A percentile compares a stretch with the other conserved stretches of the same genome.
Evolutionary conservation across 2,329 filamentous ascomycete species (phyloP).

Genomic region (Leptodontidium sp.): DNA sequence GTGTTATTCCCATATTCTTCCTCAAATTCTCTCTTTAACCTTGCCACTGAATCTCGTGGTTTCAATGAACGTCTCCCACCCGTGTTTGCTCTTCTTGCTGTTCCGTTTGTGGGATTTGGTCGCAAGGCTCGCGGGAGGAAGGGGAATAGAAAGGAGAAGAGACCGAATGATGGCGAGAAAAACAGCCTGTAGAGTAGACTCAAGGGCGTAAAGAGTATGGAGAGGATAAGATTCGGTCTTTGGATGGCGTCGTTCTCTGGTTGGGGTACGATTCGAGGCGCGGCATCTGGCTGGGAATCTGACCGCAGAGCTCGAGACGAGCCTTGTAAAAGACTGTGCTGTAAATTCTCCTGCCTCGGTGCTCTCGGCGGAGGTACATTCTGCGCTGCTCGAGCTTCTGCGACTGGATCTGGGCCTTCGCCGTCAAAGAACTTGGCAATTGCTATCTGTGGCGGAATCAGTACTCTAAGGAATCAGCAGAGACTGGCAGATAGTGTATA

Average conservation of each 20-base stretch:
- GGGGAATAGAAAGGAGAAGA: slow-evolving; percentile 80
- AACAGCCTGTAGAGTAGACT: slow-evolving; percentile 74
- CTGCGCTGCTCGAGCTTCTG: slow-evolving; percentile 75
- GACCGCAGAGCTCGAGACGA: slow-evolving; percentile 47
- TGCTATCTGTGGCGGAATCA: slow-evolving; percentile 70
- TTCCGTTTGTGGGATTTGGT: slow-evolving; percentile 62
- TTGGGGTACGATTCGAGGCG: slow-evolving; percentile 85
- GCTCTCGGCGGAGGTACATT: slow-evolving; percentile 68
- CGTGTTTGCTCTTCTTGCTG: slow-evolving; percentile 65
- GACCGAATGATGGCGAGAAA: slow-evolving; percentile 72
- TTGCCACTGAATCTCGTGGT: slow-evolving; percentile 85
- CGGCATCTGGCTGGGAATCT: slow-evolving; percentile 64
- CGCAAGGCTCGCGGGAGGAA: slow-evolving; percentile 76
- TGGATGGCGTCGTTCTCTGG: slow-evolving; percentile 70
- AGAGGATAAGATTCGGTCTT: slow-evolving; percentile 77
- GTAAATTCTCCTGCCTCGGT: slow-evolving; percentile 76
- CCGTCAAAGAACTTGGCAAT: slow-evolving; percentile 98
- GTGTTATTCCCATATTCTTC: slow-evolving; percentile 83
- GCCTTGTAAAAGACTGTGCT: slow-evolving; percentile 60
- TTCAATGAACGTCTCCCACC: slow-evolving; percentile 78
- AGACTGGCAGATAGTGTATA: neutral
- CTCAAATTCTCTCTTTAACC: slow-evolving; percentile 93
- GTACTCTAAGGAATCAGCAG: neutral
- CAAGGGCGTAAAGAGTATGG: slow-evolving; percentile 83
- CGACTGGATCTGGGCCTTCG: slow-evolving; percentile 82